Conservation (phyloP, 257 asterid genomes). For the Nicotiana benthamiana region DNA sequence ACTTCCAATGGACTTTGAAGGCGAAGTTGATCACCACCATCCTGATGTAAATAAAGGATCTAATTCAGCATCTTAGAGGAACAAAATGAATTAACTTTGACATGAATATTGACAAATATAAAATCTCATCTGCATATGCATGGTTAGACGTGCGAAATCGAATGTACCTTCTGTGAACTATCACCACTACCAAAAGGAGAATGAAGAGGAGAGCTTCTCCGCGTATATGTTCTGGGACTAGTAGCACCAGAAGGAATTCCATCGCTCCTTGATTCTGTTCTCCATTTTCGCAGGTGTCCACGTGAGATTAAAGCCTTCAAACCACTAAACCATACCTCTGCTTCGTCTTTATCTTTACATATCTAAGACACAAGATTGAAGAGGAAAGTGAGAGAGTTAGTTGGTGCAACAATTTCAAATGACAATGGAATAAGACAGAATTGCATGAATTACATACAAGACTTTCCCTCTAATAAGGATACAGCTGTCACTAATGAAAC, state of each 20-base stretch:
- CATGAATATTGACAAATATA: neutral
- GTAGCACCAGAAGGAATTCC: conserved; percentile 84
- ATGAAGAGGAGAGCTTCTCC: conserved; percentile 80
- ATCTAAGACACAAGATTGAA: conserved; percentile 39
- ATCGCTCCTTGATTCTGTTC: conserved; percentile 82
- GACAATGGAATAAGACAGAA: neutral
- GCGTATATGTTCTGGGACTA: conserved; percentile 75
- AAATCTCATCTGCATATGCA: neutral
- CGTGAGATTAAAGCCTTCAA: conserved; percentile 83
- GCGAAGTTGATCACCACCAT: conserved; percentile 56
- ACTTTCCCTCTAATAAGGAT: neutral
- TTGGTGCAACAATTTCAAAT: conserved; percentile 11
- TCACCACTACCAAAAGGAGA: conserved; percentile 79
- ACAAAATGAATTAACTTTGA: neutral
- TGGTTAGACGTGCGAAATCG: neutral
- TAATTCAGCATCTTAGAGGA: conserved; percentile 14
- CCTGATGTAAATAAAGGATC: conserved; percentile 39
- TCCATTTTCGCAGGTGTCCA: conserved; percentile 75
- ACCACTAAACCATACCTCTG: conserved; percentile 98
- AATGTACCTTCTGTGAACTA: conserved; percentile 64
- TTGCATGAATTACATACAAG: neutral
- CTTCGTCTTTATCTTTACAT: conserved; percentile 95
- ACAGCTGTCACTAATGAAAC: neutral
- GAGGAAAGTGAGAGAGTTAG: conserved; percentile 3
- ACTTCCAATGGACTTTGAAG: conserved; percentile 75